phyloP scores from a whole-genome alignment of 495 filamentous ascomycete genomes.

The Glonium stellatum region DNA sequence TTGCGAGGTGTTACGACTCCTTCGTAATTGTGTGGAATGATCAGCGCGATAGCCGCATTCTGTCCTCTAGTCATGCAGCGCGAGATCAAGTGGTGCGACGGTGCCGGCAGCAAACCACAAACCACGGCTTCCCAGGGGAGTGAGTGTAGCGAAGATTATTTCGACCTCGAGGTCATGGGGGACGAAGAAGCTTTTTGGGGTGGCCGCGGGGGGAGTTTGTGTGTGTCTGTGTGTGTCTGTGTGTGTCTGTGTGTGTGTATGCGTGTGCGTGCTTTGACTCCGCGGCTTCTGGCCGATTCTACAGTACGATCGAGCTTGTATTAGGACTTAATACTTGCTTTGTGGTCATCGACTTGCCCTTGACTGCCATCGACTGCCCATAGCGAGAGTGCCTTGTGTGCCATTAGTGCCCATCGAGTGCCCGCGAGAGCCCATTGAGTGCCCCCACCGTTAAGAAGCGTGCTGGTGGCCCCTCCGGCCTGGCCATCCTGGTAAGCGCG shows the following conservation, averaged over 20 bases:
- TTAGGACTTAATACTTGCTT: no score
- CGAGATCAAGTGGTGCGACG: neutral
- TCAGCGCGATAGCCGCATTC: neutral
- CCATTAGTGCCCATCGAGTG: neutral
- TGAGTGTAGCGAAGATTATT: neutral
- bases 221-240: no score
- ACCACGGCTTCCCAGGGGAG: neutral
- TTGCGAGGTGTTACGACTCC: neutral
- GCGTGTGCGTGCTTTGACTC: no score
- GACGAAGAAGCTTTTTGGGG: no score
- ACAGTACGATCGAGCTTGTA: no score
- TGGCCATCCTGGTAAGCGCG: slow-evolving; percentile 4
- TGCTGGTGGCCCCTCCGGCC: neutral
- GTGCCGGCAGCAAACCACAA: neutral
- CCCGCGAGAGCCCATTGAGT: neutral
- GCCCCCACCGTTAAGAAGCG: neutral
- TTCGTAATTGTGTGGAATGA: neutral
- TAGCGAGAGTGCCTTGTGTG: no score
- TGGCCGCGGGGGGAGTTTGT: no score
- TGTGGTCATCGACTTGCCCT: no score
- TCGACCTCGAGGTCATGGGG: no score
- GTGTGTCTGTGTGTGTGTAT: no score
- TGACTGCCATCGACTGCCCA: no score
- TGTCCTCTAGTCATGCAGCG: neutral
- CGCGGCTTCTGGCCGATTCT: no score